Evolutionary conservation across 2,329 filamentous ascomycete genomes (phyloP).

Genomic region (Hypocrella siamensis): DNA sequence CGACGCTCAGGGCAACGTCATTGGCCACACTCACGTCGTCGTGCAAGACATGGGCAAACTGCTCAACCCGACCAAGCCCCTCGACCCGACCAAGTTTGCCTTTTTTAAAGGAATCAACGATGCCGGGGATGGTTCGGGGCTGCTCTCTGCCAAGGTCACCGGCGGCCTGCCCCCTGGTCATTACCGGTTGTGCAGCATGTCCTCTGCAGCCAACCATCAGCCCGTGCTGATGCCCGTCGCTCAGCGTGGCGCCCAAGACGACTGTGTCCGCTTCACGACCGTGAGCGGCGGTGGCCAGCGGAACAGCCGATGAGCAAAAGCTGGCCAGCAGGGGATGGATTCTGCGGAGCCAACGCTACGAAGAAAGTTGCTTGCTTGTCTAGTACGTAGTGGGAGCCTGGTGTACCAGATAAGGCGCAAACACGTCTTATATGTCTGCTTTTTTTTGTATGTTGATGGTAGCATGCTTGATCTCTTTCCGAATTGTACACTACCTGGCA

Average conservation of each 20-base stretch:
- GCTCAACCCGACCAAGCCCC: constrained; percentile 33
- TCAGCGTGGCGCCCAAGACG: constrained; percentile 51
- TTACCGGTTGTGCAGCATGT: constrained; percentile 52
- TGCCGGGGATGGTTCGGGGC: constrained; percentile 37
- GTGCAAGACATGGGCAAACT: constrained; percentile 37
- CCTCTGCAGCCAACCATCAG: constrained; percentile 48
- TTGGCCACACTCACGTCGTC: constrained; percentile 45
- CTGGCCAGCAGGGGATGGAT: too few relatives aligned
- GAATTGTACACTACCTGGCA: too few relatives aligned
- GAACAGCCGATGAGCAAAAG: constrained; percentile 9
- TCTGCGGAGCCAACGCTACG: too few relatives aligned
- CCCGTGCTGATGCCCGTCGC: constrained; percentile 51
- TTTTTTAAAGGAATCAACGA: constrained; percentile 57
- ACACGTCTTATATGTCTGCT: too few relatives aligned
- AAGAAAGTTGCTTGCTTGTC: too few relatives aligned
- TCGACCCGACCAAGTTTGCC: constrained; percentile 36
- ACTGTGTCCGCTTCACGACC: constrained; percentile 47
- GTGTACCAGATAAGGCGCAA: too few relatives aligned
- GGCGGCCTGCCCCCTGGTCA: constrained; percentile 45
- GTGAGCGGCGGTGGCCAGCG: constrained; percentile 9
- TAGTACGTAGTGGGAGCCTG: too few relatives aligned
- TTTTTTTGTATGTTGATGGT: too few relatives aligned
- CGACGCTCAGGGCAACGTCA: constrained; percentile 29
- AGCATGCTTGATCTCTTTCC: too few relatives aligned
- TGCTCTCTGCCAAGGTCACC: constrained; percentile 34